These are phyloP conservation scores for Penicillium canescens DNA, from an alignment of 495 filamentous ascomycete species.

Conservation along the genomic window DNA sequence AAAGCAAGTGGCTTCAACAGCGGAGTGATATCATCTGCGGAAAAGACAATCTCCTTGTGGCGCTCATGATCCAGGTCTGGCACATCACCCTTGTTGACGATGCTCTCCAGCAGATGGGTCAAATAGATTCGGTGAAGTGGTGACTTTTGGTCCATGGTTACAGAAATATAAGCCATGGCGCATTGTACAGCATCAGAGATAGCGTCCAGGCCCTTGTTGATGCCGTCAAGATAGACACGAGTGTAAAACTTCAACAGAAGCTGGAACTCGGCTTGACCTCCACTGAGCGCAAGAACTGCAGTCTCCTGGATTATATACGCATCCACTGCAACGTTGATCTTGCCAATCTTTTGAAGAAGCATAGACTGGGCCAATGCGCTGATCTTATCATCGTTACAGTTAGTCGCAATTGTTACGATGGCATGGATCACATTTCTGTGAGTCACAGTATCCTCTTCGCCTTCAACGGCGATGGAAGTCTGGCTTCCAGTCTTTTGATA, in stretches of 20 bases:
- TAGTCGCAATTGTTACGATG: conserved; percentile 81
- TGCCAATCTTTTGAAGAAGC: conserved; percentile 88
- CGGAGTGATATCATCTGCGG: conserved; percentile 79
- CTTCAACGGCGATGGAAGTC: conserved; percentile 68
- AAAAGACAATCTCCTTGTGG: conserved; percentile 72
- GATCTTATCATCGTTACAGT: conserved; percentile 84
- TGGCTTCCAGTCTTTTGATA: conserved; percentile 72
- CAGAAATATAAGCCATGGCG: conserved; percentile 77
- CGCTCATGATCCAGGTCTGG: conserved; percentile 58
- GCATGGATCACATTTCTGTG: conserved; percentile 84
- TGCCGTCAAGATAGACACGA: conserved; percentile 68
- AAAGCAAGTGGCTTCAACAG: conserved; percentile 79
- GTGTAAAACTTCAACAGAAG: conserved; percentile 81
- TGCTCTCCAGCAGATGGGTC: conserved; percentile 78
- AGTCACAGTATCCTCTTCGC: conserved; percentile 72
- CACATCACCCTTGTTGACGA: conserved; percentile 84
- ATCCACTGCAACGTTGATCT: conserved; percentile 74
- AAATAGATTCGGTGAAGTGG: conserved; percentile 76
- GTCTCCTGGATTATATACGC: conserved; percentile 80
- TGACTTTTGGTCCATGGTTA: conserved; percentile 63
- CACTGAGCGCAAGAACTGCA: conserved; percentile 71
- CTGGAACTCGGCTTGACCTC: conserved; percentile 75
- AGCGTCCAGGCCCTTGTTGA: conserved; percentile 60
- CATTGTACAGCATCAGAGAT: conserved; percentile 40
- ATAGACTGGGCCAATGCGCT: conserved; percentile 94